phyloP scores from a whole-genome alignment of 352 stramenopile genomes.

The Albugo laibachii region DNA sequence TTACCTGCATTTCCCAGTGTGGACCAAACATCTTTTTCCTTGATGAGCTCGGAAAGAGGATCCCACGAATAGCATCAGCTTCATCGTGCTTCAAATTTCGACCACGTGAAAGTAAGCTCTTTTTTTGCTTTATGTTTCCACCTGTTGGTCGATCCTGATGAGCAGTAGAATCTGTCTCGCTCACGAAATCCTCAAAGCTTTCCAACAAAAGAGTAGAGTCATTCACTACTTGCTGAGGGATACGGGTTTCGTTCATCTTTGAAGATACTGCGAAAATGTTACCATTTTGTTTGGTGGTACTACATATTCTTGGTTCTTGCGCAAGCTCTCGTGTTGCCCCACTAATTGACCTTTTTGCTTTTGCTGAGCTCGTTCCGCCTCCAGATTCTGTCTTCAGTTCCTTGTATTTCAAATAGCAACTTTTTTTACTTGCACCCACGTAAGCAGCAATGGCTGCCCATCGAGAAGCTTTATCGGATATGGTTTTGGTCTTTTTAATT shows the following conservation, averaged over 20 bases:
- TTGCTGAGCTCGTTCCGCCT: constrained; percentile 18
- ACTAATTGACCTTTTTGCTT: not conserved
- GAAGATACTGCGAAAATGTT: too few species aligned
- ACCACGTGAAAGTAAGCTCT: too few species aligned
- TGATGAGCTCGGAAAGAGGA: constrained; percentile 26
- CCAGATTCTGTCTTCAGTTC: constrained; percentile 20
- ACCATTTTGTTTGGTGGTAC: too few species aligned
- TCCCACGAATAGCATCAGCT: constrained; percentile 20
- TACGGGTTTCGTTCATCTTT: not conserved
- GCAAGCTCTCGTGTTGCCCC: not conserved
- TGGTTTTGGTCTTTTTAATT: constrained; percentile 37
- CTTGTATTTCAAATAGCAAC: constrained; percentile 77
- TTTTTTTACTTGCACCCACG: constrained; percentile 56
- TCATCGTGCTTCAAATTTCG: too few species aligned
- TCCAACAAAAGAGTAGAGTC: too few species aligned
- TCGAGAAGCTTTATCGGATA: constrained; percentile 49
- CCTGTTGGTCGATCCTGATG: too few species aligned
- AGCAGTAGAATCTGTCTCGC: too few species aligned
- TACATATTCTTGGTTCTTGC: too few species aligned
- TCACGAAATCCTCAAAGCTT: too few species aligned
- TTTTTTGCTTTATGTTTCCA: not conserved
- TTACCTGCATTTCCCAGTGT: constrained; percentile 51
- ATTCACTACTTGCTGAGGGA: not conserved
- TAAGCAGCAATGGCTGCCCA: constrained; percentile 45
- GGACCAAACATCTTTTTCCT: constrained; percentile 31